Conservation (phyloP, 129 eudicot genomes). For the Tagetes patula region DNA sequence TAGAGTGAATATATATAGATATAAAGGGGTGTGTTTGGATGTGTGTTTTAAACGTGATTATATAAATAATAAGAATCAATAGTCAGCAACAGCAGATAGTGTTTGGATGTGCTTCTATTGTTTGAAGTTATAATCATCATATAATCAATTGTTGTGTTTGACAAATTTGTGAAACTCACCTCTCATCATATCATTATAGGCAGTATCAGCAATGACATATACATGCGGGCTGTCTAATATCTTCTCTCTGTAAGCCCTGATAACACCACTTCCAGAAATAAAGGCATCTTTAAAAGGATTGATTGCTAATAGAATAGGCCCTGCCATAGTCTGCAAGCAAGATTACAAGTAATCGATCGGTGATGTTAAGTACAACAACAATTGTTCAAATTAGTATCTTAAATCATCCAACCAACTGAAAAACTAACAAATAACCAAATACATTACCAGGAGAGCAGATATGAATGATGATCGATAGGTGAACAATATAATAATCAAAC, state of each 20-base stretch:
- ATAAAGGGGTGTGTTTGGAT: background rate
- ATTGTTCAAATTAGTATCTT: too few relatives aligned
- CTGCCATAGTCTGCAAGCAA: conserved; percentile 74
- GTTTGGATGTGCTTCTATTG: background rate
- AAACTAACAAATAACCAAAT: too few relatives aligned
- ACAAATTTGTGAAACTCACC: conserved; percentile 38
- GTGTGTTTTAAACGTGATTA: background rate
- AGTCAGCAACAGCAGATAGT: background rate
- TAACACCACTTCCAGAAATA: conserved; percentile 51
- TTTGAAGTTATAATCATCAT: background rate
- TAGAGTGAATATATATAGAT: conserved; percentile 12
- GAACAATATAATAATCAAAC: too few relatives aligned
- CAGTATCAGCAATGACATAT: conserved; percentile 65
- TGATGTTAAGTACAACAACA: too few relatives aligned
- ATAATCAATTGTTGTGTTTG: background rate
- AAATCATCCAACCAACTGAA: too few relatives aligned
- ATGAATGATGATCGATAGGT: too few relatives aligned
- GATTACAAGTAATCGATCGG: conserved; percentile 14
- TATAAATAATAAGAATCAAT: background rate
- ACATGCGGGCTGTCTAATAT: conserved; percentile 85
- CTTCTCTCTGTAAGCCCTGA: conserved; percentile 76
- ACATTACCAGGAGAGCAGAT: too few relatives aligned
- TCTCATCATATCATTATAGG: conserved; percentile 71
- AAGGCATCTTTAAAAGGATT: conserved; percentile 82
- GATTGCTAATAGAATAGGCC: conserved; percentile 75